These are phyloP conservation scores for Musa schizocarpa DNA, from an alignment of 176 grass and related monocot species.

Conservation along the genomic window DNA sequence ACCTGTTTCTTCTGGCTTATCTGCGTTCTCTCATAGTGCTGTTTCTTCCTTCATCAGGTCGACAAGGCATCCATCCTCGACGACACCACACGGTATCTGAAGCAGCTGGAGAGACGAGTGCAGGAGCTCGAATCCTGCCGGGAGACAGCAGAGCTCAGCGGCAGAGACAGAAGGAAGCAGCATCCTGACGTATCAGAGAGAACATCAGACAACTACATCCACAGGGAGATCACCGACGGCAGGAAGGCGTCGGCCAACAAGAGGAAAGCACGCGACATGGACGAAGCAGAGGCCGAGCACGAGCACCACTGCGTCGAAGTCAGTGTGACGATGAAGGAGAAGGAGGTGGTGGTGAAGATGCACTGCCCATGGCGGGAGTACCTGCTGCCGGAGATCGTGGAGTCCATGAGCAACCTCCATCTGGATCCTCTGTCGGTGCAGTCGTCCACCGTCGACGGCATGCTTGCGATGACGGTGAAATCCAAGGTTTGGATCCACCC, in stretches of 20 bases:
- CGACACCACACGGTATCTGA: constrained; percentile 62
- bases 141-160: constrained; percentile 7
- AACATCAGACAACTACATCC: constrained; percentile 35
- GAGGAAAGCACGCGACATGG: constrained; percentile 16
- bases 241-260: constrained; percentile 27
- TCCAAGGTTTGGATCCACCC: neutral
- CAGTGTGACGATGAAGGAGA: constrained; percentile 45
- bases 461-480: constrained; percentile 45
- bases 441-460: constrained; percentile 34
- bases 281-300: constrained; percentile 18
- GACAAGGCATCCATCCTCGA: constrained; percentile 80
- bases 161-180: constrained; percentile 1
- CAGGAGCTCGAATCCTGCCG: constrained; percentile 45
- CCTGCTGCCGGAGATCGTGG: constrained; percentile 51
- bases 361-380: constrained; percentile 65
- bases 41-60: constrained; percentile 28
- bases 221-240: constrained; percentile 16
- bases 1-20: too few species aligned
- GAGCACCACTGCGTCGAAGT: constrained; percentile 28
- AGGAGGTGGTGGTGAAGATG: constrained; percentile 49
- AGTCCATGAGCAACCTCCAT: constrained; percentile 46
- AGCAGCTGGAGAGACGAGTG: constrained; percentile 51
- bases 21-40: neutral
- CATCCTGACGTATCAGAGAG: constrained; percentile 24
- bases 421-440: constrained; percentile 74